phyloP scores from a whole-genome alignment of 306 rosid species.

The Castanea sativa region DNA sequence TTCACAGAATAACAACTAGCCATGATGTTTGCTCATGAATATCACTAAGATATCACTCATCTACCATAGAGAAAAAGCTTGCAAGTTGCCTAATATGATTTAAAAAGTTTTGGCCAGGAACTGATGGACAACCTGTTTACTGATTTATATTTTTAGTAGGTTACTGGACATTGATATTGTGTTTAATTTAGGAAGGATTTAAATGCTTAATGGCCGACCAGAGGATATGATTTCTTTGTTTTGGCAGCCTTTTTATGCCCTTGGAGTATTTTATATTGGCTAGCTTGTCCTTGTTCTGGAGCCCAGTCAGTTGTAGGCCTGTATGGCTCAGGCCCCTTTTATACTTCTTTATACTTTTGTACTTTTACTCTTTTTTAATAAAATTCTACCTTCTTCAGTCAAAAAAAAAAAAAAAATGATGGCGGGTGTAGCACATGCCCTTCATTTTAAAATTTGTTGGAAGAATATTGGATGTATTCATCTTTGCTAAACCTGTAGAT shows the following conservation, averaged over 20 bases:
- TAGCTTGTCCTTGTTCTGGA: too few species aligned
- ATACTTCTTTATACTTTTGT: too few species aligned
- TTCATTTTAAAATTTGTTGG: conserved; percentile 1
- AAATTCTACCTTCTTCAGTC: too few species aligned
- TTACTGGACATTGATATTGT: not conserved
- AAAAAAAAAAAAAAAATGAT: too few species aligned
- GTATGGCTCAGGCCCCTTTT: too few species aligned
- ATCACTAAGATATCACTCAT: not conserved
- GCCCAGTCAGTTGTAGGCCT: too few species aligned
- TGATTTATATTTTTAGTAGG: not conserved
- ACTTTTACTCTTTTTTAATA: too few species aligned
- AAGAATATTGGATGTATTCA: not conserved
- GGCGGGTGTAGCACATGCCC: not conserved
- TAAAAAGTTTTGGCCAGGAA: not conserved
- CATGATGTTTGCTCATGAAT: not conserved
- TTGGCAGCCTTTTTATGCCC: too few species aligned
- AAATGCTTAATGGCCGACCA: too few species aligned
- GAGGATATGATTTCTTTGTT: too few species aligned
- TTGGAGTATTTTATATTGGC: too few species aligned
- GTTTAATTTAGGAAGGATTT: not conserved
- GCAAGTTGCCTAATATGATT: not conserved
- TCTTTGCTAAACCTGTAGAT: conserved; percentile 3
- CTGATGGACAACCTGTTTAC: not conserved
- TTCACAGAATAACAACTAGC: too few species aligned
- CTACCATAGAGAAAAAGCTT: not conserved